Base-by-base conservation (phyloP, 371 early-diverging fungal genomes). In the Catenaria anguillulae region DNA sequence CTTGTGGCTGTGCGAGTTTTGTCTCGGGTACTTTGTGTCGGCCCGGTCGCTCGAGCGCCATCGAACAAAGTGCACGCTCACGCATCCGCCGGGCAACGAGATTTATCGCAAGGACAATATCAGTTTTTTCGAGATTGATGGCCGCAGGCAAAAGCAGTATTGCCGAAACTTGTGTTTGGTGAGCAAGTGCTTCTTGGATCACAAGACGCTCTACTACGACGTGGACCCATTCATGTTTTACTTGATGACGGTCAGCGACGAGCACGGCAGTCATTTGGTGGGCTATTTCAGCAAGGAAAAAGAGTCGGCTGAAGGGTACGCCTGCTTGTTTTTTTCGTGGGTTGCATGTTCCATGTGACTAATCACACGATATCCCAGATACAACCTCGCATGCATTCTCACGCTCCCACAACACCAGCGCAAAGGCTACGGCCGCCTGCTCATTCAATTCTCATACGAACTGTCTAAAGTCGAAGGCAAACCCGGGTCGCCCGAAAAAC, bases 201-300 rank as follows among this genome's bases (percentile, higher is more conserved):
- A 98, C 82, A 99, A 99, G 72, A 97, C 99, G n/a, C 79, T 99
- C 15, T 97, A 93, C 71, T 99, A 97, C 71, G 99, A 99, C 70
- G 93, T 98, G 21, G 98, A 99, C 67, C 97, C 97, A 1, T 99
- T 99, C 72, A 68, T 99, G 66, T 99, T 97, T 71, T 99, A 99
- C 72, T 83, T 97, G 46, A 84, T 93, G 88, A 90, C 91, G 15
- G 68, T 80, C 61, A 75, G 81, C 35, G 91, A 93, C 66, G 84
- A 82, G 42, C 70, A 79, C 40, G 93, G 93, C 12, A 87, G 79
- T 63, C 92, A 97, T 68, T 75, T 99, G 33, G 89, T 99, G 43
- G 99, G 99, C 6, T 99, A 99, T 72, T 99, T 99, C 73, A 92
- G 92, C 60, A 99, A 99, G 75, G 99, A 99, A 69, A 97, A 97